Evolutionary conservation across 2,329 filamentous ascomycete species (phyloP).

Genomic region (Hirsutella rhossiliensis): DNA sequence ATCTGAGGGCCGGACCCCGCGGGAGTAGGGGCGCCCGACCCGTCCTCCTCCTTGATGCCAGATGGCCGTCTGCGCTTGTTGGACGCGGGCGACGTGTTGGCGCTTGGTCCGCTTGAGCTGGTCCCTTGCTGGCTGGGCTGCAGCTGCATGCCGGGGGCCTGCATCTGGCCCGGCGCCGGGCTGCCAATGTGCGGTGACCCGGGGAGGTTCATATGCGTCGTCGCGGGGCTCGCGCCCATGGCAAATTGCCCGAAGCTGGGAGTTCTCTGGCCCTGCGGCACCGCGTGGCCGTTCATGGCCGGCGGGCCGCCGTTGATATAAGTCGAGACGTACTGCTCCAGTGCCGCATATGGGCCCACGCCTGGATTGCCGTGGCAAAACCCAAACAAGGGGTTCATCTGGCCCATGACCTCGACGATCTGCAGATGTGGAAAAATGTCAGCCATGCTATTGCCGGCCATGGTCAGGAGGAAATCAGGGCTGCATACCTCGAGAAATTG

Average conservation of each 20-base stretch:
- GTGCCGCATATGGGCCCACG: conserved; percentile 43
- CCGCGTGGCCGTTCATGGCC: conserved; percentile 35
- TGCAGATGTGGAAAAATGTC: conserved; percentile 13
- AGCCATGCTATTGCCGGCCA: conserved; percentile 5
- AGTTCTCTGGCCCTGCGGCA: conserved; percentile 37
- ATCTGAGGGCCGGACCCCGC: conserved; percentile 27
- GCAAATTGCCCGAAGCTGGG: conserved; percentile 45
- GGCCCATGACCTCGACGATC: conserved; percentile 54
- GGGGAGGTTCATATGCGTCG: conserved; percentile 47
- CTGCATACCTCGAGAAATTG: conserved; percentile 49
- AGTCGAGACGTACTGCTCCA: conserved; percentile 46
- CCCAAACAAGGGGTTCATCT: conserved; percentile 52
- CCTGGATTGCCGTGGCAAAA: conserved; percentile 43
- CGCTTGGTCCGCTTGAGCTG: conserved; percentile 52
- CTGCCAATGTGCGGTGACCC: conserved; percentile 50
- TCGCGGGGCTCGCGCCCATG: conserved; percentile 47
- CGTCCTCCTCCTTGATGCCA: conserved; percentile 47
- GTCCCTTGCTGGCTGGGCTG: conserved; percentile 59
- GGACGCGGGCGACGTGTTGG: conserved; percentile 52
- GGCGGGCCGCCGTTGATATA: conserved; percentile 29
- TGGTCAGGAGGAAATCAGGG: conserved; percentile 2
- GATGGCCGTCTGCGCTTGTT: conserved; percentile 48
- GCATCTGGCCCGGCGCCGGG: conserved; percentile 50
- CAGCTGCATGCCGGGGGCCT: conserved; percentile 53
- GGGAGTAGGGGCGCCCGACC: conserved; percentile 36